Base-by-base conservation (phyloP, 148 eudicot genomes). In the Spergularia bocconei region DNA sequence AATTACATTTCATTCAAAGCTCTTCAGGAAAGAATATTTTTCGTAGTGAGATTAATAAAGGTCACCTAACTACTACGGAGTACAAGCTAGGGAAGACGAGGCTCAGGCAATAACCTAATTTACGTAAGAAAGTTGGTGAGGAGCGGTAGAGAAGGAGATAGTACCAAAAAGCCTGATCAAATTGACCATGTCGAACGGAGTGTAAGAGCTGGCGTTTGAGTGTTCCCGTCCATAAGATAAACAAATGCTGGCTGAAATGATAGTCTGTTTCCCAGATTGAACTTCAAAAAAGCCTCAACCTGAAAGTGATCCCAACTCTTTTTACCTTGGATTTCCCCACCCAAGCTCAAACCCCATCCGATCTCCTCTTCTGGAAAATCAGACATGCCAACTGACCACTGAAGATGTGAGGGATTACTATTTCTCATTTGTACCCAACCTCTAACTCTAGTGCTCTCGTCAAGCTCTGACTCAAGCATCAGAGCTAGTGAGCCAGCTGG, bases 271-370 rank as follows among this genome's bases (percentile, higher is more conserved):
- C 93, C 88, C 64, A 95, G 52, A 60, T 88, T 87, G 73, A 89
- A 79, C 60, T 86, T 92, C 79, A 92, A 80, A 78, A 86, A 90
- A 21, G 92, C 84, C 80, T 92, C 96, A 13, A 79, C 86, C 77
- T 90, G 93, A 71, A 90, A 86, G 79, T 87, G 97, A 44, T 95
- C 93, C 88, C 83, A 85, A 64, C 54, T 77, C 62, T 56, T 80
- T 17, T 85, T 82, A 67, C 82, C 88, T 70, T 83, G 83, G 41
- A 79, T 65, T 71, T 64, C 75, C 23, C 98, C 98, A 13, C 91
- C 91, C 75, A 95, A 69, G 70, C 86, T 88, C 74, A 92, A 79
- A 71, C 98, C 98, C 97, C 98, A 95, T 17, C 98, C 98, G 62
- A 92, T 73, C 65, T 89, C 97, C 50, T 92, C 91, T 75, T 89